These are phyloP conservation scores for Pseudonitzschia multiseries DNA, from an alignment of 108 stramenopile genomes.

Conservation along the genomic window DNA sequence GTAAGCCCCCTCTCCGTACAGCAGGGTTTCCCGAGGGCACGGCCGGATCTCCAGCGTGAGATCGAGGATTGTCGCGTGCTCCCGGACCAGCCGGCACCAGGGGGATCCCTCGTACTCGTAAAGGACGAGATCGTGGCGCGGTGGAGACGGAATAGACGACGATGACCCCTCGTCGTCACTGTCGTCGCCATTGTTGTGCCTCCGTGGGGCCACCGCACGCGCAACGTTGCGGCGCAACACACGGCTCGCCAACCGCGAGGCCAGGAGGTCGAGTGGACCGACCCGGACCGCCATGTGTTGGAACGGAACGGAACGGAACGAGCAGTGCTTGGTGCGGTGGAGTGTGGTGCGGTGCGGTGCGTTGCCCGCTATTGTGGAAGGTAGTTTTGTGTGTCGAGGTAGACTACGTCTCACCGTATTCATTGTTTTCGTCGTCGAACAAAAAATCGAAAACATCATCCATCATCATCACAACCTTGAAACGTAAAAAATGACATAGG, in stretches of 20 bases:
- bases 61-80: slow-evolving; percentile 31
- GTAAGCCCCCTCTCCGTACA: slow-evolving; percentile 27
- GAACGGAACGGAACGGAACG: no score
- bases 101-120: slow-evolving; percentile 37
- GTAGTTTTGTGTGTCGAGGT: no score
- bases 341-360: no score
- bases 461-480: no score
- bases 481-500: no score
- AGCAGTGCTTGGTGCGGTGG: no score
- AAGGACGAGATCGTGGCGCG: slow-evolving; percentile 19
- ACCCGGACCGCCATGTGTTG: neutral
- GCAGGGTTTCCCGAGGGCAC: slow-evolving; percentile 29
- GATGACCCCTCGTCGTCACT: neutral
- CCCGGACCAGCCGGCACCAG: slow-evolving; percentile 36
- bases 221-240: neutral
- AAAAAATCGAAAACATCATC: no score
- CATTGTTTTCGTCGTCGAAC: no score
- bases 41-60: slow-evolving; percentile 29
- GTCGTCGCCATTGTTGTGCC: neutral
- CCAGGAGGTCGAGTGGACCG: neutral
- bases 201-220: neutral
- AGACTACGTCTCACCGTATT: no score
- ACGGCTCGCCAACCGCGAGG: neutral
- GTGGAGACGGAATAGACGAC: slow-evolving; percentile 2
- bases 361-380: no score